Evolutionary conservation across 345 rosid species (phyloP).

Genomic region (Rhizophora apiculata): DNA sequence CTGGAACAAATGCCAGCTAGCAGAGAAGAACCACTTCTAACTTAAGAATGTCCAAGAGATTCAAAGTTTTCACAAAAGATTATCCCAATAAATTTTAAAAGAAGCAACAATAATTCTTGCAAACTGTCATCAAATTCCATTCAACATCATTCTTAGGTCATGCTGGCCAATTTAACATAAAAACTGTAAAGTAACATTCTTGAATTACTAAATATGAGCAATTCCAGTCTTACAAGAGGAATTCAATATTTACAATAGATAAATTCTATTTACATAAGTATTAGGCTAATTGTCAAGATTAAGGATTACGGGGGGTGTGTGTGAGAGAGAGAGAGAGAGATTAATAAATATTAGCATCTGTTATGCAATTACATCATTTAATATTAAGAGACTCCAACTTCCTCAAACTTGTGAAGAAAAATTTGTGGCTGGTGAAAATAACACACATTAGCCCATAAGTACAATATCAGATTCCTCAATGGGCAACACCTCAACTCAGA

Average conservation of each 20-base stretch:
- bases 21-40: no score
- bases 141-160: neutral
- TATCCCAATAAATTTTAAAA: neutral
- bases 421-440: neutral
- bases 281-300: no score
- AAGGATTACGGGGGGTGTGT: no score
- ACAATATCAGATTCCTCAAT: no score
- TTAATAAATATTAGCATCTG: slow-evolving; percentile 76
- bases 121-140: neutral
- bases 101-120: no score
- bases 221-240: no score
- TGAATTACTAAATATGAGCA: no score
- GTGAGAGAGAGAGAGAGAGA: neutral
- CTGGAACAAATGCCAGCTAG: slow-evolving; percentile 36
- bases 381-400: slow-evolving; percentile 75
- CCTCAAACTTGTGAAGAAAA: slow-evolving; percentile 45
- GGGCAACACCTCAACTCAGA: no score
- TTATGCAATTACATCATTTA: slow-evolving; percentile 79
- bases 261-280: no score
- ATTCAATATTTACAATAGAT: no score
- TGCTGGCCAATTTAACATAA: neutral
- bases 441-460: no score
- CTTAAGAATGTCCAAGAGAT: neutral
- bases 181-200: no score
- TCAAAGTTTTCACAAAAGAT: neutral